Base-by-base conservation (phyloP, 805 yeast species). In the Ogataea saltuana region DNA sequence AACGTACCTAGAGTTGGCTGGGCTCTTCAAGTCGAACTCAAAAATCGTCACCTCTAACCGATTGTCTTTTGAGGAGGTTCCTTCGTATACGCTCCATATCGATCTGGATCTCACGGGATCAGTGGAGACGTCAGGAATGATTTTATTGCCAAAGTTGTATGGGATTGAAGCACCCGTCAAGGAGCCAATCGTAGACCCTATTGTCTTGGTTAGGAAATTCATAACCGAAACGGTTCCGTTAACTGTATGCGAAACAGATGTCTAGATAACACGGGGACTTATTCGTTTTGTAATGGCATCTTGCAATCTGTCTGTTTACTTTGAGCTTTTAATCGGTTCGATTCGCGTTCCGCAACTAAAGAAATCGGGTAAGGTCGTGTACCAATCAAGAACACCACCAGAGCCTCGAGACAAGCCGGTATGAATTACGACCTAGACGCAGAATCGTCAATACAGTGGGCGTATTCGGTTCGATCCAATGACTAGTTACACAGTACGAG, bases 191-290 rank as follows among this genome's bases (percentile, higher is more conserved):
- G 80, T 69, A 4, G 55, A 51, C 34, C 76, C 76, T 20, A 83
- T 64, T 1, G 89, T 77, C 47, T 76, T 80, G 1, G 86, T 64
- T n/a, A 84, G 66, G 54, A 84, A 85, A 64, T 84, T 83, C 90
- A 84, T 84, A 15, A 4, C 30, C 13, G n/a, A n/a, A n/a, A n/a
- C n/a, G n/a, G n/a, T n/a, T n/a, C n/a, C n/a, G n/a, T n/a, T n/a
- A n/a, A n/a, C n/a, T n/a, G n/a, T n/a, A n/a, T n/a, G n/a, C n/a
- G n/a, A n/a, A n/a, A n/a, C n/a, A n/a, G n/a, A n/a, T n/a, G n/a
- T n/a, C n/a, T n/a, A n/a, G n/a, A n/a, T n/a, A n/a, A n/a, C n/a
- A n/a, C n/a, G n/a, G n/a, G n/a, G n/a, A 13, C 16, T 4, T 4
- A n/a, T 15, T n/a, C 8, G 4, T 28, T 28, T 4, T 28, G n/a